Percentiles rank a stretch among this genome's conserved stretches.
Conservation (phyloP, 352 stramenopile species). For the Pythium aristosporum region DNA sequence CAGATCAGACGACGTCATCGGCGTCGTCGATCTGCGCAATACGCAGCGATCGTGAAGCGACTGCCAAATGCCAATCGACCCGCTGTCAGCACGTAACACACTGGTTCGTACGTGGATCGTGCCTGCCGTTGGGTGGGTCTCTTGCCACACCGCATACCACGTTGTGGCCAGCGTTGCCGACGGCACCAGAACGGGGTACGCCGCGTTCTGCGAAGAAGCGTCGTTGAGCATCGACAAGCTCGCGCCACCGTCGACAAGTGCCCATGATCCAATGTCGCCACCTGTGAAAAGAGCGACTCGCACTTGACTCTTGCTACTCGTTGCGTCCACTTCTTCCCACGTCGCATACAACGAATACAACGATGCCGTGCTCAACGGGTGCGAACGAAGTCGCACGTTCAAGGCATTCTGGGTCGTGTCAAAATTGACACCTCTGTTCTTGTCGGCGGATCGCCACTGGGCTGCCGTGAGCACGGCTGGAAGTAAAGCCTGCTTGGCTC, state of each 20-base stretch:
- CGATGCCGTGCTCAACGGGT: constrained; percentile 13
- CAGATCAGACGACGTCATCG: constrained; percentile 38
- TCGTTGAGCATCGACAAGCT: constrained; percentile 46
- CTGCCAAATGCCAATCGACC: constrained; percentile 36
- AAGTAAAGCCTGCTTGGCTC: constrained; percentile 20
- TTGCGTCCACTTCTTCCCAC: constrained; percentile 49
- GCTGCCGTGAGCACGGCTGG: background rate
- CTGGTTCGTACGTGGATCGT: constrained; percentile 37
- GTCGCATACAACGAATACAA: constrained; percentile 46
- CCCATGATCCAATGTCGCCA: constrained; percentile 29
- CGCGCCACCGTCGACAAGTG: constrained; percentile 41
- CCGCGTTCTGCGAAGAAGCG: constrained; percentile 29
- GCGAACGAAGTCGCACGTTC: constrained; percentile 40
- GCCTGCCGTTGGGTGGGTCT: constrained; percentile 35
- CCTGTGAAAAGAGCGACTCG: constrained; percentile 36
- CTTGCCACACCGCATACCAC: constrained; percentile 46
- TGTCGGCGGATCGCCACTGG: constrained; percentile 41
- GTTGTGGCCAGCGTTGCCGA: constrained; percentile 2
- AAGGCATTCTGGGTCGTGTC: constrained; percentile 36
- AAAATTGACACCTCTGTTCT: constrained; percentile 42
- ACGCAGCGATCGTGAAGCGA: constrained; percentile 52
- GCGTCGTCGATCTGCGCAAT: constrained; percentile 35
- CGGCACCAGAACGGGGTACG: constrained; percentile 28
- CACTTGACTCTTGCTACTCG: constrained; percentile 35
- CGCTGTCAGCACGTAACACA: constrained; percentile 12